Evolutionary conservation across 2,329 filamentous ascomycete genomes (phyloP).

Genomic region (Aspergillus sp.): DNA sequence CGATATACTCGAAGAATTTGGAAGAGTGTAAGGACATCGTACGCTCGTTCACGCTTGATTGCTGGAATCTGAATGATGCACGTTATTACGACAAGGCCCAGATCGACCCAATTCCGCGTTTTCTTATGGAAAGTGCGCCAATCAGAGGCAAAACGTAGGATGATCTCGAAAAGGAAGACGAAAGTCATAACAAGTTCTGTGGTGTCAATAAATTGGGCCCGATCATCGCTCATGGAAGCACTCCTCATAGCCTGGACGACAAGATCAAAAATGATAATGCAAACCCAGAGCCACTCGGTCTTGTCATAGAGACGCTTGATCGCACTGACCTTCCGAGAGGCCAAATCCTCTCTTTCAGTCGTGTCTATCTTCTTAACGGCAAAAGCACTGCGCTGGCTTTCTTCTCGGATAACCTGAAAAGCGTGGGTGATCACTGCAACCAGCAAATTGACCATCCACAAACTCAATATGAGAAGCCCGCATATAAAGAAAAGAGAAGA

Average conservation of each 20-base stretch:
- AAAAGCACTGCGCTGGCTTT: slow-evolving; percentile 92
- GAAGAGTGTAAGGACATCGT: slow-evolving; percentile 88
- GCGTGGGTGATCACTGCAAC: slow-evolving; percentile 98
- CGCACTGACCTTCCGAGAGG: slow-evolving; percentile 38
- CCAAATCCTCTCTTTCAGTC: slow-evolving; percentile 43
- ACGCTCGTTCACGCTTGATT: slow-evolving; percentile 70
- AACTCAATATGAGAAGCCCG: slow-evolving; percentile 84
- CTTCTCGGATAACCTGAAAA: slow-evolving; percentile 96
- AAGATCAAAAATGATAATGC: slow-evolving; percentile 78
- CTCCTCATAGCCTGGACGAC: slow-evolving; percentile 76
- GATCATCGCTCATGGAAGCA: slow-evolving; percentile 67
- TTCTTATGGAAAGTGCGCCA: slow-evolving; percentile 78
- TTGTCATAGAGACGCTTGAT: slow-evolving; percentile 75
- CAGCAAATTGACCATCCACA: slow-evolving; percentile 92
- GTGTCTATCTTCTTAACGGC: slow-evolving; percentile 67
- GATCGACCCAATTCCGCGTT: slow-evolving; percentile 76
- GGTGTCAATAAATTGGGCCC: slow-evolving; percentile 66
- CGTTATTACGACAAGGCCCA: slow-evolving; percentile 77
- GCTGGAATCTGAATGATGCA: slow-evolving; percentile 81
- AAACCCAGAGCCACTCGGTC: slow-evolving; percentile 75
- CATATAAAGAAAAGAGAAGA: slow-evolving; percentile 74
- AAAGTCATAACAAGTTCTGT: slow-evolving; percentile 77
- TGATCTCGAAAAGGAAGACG: slow-evolving; percentile 77
- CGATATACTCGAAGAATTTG: slow-evolving; percentile 92
- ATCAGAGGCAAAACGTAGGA: slow-evolving; percentile 73